Evolutionary conservation across 306 rosid genomes (phyloP).

Genomic region (Medicago ruthenica): DNA sequence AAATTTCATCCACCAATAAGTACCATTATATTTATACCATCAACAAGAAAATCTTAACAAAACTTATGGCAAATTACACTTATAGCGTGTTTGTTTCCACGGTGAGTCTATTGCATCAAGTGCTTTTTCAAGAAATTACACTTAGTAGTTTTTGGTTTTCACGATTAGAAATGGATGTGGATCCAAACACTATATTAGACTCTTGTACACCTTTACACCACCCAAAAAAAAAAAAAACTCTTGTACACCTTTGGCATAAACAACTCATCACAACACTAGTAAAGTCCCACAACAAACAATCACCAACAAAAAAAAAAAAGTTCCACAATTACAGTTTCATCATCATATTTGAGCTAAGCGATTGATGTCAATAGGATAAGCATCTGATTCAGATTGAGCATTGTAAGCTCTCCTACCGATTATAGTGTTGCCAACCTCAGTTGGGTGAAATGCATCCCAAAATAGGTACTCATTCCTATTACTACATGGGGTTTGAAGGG

Average conservation of each 20-base stretch:
- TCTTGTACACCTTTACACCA: not conserved
- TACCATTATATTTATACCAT: not conserved
- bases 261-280: constrained; percentile 14
- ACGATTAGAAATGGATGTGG: too few species aligned
- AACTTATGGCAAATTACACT: not conserved
- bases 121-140: too few species aligned
- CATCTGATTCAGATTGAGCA: constrained; percentile 77
- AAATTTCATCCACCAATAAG: too few species aligned
- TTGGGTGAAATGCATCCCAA: constrained; percentile 99
- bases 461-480: constrained; percentile 71
- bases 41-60: not conserved
- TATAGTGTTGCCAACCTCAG: constrained; percentile 69
- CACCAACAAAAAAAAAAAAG: not conserved
- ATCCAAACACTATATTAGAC: too few species aligned
- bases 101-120: too few species aligned
- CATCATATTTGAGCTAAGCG: constrained; percentile 67
- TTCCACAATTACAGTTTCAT: constrained; percentile 1
- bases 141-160: too few species aligned
- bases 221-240: too few species aligned
- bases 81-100: not conserved
- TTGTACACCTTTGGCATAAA: not conserved
- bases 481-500: constrained; percentile 79
- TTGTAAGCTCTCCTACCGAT: constrained; percentile 71
- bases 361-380: constrained; percentile 82
- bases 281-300: not conserved